Base-by-base conservation (phyloP, 768 basidiomycete species). In the Trichaptum fuscoviolaceum region DNA sequence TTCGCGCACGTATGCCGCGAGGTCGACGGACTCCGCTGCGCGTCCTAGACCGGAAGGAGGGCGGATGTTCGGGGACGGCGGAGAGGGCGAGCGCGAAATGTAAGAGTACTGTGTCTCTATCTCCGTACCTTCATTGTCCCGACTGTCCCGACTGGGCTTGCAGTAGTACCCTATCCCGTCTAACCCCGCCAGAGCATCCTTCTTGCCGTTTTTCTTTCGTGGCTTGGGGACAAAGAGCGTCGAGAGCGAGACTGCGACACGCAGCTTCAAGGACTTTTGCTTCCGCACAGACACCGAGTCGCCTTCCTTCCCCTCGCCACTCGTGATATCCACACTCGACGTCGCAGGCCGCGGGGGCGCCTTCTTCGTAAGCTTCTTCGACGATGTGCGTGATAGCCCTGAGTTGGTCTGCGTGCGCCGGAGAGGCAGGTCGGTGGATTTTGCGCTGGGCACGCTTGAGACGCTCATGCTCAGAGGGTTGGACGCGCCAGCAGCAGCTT, bases 1-100 rank as follows among this genome's bases (percentile, higher is more conserved):
- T 23, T 61, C 59, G 30, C 25, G 59, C 59, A 25, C 59, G 15
- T 61, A 52, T 52, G 42, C 59, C 25, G 10, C 59, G 59, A 25
- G 24, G 30, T 61, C 25, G 25, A 61, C 59, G 12, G 25, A 12
- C 12, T 61, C 59, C 25, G 25, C 30, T 8, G 71, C 71, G 24
- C 71, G 71, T 0, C 71, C 71, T 9, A 71, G 70, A 7, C 70
- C 71, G n/a, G 68, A 69, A 1, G 71, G 71, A 17, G 65, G 66
- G 52, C 70, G 71, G 52, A 71, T 71, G 63, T 70, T 68, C 1
- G 71, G 65, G 0, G 71, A 71, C 1, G 67, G 65, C 2, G 71
- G 71, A 0, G 70, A 66, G 15, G 70, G 70, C 2, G 70, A 69
- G 30, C 66, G 65, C 25, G 59, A 61, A 18, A 61, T 61, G 59